A percentile compares a stretch with the other conserved stretches of the same genome.
These are phyloP conservation scores for Neurospora sp. DNA, from an alignment of 495 filamentous ascomycete species.

Conservation along the genomic window DNA sequence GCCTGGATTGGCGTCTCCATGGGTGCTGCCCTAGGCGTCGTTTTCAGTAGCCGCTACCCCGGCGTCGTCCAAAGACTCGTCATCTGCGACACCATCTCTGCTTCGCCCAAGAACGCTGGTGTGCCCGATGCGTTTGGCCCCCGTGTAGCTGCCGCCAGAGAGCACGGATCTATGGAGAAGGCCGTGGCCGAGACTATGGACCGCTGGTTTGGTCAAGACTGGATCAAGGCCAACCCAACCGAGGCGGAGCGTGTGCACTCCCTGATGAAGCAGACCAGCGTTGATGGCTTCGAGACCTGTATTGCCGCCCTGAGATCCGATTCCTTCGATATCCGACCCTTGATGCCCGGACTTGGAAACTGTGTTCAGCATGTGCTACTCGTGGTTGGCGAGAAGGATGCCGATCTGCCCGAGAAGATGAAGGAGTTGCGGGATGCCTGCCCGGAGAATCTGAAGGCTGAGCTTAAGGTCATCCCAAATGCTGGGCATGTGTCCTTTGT, in stretches of 20 bases:
- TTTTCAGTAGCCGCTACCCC: slow-evolving; percentile 20
- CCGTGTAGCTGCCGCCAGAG: slow-evolving; percentile 14
- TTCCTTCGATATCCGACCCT: slow-evolving; percentile 19
- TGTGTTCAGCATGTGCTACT: slow-evolving; percentile 17
- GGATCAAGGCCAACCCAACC: slow-evolving; percentile 19
- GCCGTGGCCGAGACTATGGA: slow-evolving; percentile 15
- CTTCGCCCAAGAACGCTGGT: slow-evolving; percentile 15
- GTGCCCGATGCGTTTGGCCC: slow-evolving; percentile 15
- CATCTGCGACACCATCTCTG: slow-evolving; percentile 18
- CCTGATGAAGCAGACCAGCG: slow-evolving; percentile 19
- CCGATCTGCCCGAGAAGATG: slow-evolving; percentile 18
- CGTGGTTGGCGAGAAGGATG: slow-evolving; percentile 24
- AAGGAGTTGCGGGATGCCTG: slow-evolving; percentile 8
- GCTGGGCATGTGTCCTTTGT: slow-evolving; percentile 19
- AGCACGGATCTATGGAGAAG: slow-evolving; percentile 13
- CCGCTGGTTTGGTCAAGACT: slow-evolving; percentile 23
- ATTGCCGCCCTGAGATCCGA: slow-evolving; percentile 17
- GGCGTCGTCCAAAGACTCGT: slow-evolving; percentile 15
- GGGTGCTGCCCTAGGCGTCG: slow-evolving; percentile 22
- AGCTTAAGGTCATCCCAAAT: slow-evolving; percentile 12
- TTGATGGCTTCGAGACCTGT: slow-evolving; percentile 26
- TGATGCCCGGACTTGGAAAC: slow-evolving; percentile 8
- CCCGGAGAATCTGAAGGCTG: not conserved
- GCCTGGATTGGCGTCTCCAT: slow-evolving; percentile 27
- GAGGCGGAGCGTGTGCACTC: slow-evolving; percentile 17